Base-by-base conservation (phyloP, 768 basidiomycete genomes). In the Lentinula aciculospora region DNA sequence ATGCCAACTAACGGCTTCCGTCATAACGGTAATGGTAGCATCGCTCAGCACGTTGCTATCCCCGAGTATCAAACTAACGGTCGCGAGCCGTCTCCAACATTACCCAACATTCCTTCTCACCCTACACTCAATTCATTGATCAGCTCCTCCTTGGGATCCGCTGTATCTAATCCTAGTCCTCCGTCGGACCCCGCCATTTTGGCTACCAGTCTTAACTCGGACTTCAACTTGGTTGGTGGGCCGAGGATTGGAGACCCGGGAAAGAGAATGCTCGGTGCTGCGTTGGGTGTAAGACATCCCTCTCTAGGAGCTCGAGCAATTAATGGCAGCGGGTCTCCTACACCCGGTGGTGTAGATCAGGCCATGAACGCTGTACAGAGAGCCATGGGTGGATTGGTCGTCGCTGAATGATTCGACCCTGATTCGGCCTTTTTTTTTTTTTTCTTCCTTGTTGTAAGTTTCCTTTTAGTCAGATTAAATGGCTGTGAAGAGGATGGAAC, bases 161-260 rank as follows among this genome's bases (percentile, higher is more conserved):
- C 82, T 6, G 84, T 80, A 44, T 69, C 81, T 25, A 68, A 72
- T 55, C 68, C 66, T 57, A 68, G 72, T 60, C 72, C 75, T 9
- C 77, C 78, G 17, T 71, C 80, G 17, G 88, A 91, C 69, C 87
- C 88, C 19, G 87, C 88, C 1, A 87, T 89, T 59, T 67, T 89
- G 51, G 76, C 81, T 12, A 78, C 81, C 23, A 81, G 81, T 65
- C 67, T 81, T 62, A 79, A 80, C 46, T 70, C 77, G 32, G 73
- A 73, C 53, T 51, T 65, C 51, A 69, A 72, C 19, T 70, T 69
- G 42, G 66, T 70, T n/a, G 69, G 72, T 31, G 85, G 84, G n/a
- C 90, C 90, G 21, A 81, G 86, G 66, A 92, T 94, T 64, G 92
- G 92, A 34, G 89, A 94, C 70, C 89, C 92, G 31, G 92, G 89